Conservation (phyloP, 345 rosid genomes). For the Mangifera indica region DNA sequence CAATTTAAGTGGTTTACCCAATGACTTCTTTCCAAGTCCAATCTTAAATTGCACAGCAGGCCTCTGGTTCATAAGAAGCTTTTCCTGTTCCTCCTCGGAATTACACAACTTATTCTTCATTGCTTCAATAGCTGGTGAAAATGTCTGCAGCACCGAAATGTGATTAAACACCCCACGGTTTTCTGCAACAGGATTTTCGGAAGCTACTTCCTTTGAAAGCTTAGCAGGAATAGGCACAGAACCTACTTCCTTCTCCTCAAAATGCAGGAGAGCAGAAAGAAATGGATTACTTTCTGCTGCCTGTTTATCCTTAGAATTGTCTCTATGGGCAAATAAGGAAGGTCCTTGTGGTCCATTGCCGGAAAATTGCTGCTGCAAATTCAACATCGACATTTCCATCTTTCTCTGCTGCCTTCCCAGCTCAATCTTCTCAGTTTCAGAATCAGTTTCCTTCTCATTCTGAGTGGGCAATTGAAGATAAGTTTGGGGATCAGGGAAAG, state of each 20-base stretch:
- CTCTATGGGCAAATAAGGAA: conserved; percentile 31
- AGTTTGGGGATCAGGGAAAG: conserved; percentile 56
- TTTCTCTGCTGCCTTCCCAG: conserved; percentile 31
- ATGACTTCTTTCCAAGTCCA: conserved; percentile 41
- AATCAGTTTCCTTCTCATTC: conserved; percentile 29
- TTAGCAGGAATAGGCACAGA: conserved; percentile 47
- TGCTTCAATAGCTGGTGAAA: conserved; percentile 53
- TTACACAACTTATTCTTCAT: conserved; percentile 40
- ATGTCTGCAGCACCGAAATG: conserved; percentile 48
- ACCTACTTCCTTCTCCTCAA: conserved; percentile 61
- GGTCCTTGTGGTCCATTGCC: conserved; percentile 40
- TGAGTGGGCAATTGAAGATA: conserved; percentile 27
- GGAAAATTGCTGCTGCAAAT: conserved; percentile 37
- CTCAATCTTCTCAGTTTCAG: conserved; percentile 29
- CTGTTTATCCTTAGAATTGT: conserved; percentile 30
- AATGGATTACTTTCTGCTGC: conserved; percentile 53
- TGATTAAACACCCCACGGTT: conserved; percentile 28
- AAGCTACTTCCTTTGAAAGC: conserved; percentile 36
- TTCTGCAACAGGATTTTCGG: conserved; percentile 29
- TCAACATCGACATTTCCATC: conserved; percentile 34
- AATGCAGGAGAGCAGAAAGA: conserved; percentile 58
- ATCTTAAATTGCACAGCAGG: conserved; percentile 65
- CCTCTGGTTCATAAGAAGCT: conserved; percentile 36
- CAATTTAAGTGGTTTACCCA: conserved; percentile 25
- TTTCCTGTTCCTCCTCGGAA: conserved; percentile 37